A percentile compares a stretch with the other conserved stretches of the same genome.
Evolutionary conservation across 2,329 filamentous ascomycete species (phyloP).

Genomic region (Claviceps quebecensis): DNA sequence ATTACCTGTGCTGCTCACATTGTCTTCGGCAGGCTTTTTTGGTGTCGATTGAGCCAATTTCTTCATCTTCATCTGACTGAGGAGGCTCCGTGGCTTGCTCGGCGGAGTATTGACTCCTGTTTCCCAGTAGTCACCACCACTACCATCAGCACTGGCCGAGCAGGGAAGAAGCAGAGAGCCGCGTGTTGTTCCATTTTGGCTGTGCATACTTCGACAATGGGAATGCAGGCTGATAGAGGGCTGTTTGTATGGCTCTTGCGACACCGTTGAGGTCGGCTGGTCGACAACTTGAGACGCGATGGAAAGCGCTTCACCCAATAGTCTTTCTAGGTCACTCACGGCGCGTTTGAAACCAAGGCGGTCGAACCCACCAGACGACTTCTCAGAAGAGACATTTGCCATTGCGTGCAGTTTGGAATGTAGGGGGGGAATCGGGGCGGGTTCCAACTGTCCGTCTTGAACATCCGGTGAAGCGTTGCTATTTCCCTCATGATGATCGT

Average conservation of each 20-base stretch:
- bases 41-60: neutral
- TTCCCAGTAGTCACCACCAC: slow-evolving; percentile 1
- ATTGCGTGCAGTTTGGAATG: slow-evolving; percentile 8
- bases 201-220: slow-evolving; percentile 2
- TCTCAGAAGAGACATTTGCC: slow-evolving; percentile 10
- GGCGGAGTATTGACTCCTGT: neutral
- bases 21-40: slow-evolving; percentile 1
- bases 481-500: slow-evolving; percentile 5
- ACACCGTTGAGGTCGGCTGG: slow-evolving; percentile 12
- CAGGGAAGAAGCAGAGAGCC: slow-evolving; percentile 2
- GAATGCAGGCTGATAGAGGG: slow-evolving; percentile 7
- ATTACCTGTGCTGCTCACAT: neutral
- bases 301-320: slow-evolving; percentile 31
- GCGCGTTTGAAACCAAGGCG: slow-evolving; percentile 20
- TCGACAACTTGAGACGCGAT: slow-evolving; percentile 28
- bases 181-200: neutral
- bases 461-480: slow-evolving; percentile 6
- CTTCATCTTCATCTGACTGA: neutral
- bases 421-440: slow-evolving; percentile 8
- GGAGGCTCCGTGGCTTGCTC: neutral
- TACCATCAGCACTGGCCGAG: slow-evolving; percentile 5
- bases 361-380: slow-evolving; percentile 13
- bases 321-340: slow-evolving; percentile 29
- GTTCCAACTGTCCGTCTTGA: slow-evolving; percentile 12
- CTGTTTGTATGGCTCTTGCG: slow-evolving; percentile 6